Evolutionary conservation across 345 rosid species (phyloP), one percentile per base, ranked within the genome.

Genomic region (Dovyalis caffra): DNA sequence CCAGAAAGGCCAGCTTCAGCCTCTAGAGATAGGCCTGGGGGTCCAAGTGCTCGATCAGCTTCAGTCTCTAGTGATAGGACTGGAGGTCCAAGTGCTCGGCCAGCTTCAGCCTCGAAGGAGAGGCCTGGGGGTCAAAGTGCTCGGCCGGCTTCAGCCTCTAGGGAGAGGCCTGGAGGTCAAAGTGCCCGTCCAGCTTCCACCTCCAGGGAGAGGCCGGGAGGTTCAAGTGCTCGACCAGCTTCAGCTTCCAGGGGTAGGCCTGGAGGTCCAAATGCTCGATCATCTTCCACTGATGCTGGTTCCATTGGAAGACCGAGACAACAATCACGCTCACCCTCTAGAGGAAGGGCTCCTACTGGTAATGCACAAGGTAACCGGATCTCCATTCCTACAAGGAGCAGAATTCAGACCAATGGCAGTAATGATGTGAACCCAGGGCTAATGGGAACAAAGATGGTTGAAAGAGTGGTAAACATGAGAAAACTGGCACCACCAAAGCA

Each of bases 221-320:
- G 67, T 3, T 8, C 70, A 53, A 35, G 15, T 43, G 49, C 49
- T 14, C 18, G 83, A 23, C 79, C 83, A 49, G 79, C 72, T 66
- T 80, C 83, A 60, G 73, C 83, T 6, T 53, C 73, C 7, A 75
- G 79, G 62, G 76, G 64, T 28, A 80, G 83, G 69, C 76, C 77
- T 64, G 70, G 51, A 33, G 71, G 58, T 3, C 15, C 64, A 66
- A 53, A 14, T 65, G 65, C 73, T 71, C 83, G 82, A 77, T 64
- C 88, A 28, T 77, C 88, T 69, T 85, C 87, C 40, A 75, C 78
- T 66, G 90, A 87, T 75, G 73, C 86, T 77, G 76, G 68, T 66
- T 35, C 69, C 60, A 71, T 56, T 66, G 76, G 53, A 31, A 75
- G 73, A 68, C 79, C 67, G 3, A 80, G 83, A 29, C 83, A 71